Evolutionary conservation across 2,329 filamentous ascomycete genomes (phyloP).

Genomic region (Cladosporium colombiae): DNA sequence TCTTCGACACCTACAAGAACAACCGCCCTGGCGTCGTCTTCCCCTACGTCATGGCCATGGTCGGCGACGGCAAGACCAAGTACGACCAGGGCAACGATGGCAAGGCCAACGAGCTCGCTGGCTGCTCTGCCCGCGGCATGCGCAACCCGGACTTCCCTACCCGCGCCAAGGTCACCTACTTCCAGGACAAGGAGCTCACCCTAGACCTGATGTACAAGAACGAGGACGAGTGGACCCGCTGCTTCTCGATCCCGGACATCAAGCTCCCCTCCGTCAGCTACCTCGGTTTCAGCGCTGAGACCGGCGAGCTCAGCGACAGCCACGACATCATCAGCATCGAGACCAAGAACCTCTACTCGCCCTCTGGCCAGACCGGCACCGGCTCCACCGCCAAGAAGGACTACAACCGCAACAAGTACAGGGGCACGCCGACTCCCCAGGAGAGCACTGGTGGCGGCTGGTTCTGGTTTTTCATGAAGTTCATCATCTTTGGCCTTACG

Average conservation of each 20-base stretch:
- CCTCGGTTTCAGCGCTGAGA: conserved; percentile 75
- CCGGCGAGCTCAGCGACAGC: conserved; percentile 94
- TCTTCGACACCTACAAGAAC: conserved; percentile 99
- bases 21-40: conserved; percentile 94
- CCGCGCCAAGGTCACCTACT: conserved; percentile 88
- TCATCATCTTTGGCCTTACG: conserved; percentile 71
- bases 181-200: conserved; percentile 89
- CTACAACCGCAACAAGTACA: conserved; percentile 47
- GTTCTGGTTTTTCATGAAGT: conserved; percentile 78
- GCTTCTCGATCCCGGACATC: conserved; percentile 71
- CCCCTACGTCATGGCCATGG: conserved; percentile 98
- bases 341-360: conserved; percentile 85
- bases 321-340: conserved; percentile 90
- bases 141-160: conserved; percentile 76
- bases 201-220: conserved; percentile 93
- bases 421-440: conserved; percentile 42
- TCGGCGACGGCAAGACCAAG: conserved; percentile 81
- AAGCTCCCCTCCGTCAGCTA: conserved; percentile 75
- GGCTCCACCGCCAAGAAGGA: conserved; percentile 38
- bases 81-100: conserved; percentile 96
- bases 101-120: conserved; percentile 87
- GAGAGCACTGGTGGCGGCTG: conserved; percentile 59
- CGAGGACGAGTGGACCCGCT: conserved; percentile 83
- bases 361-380: conserved; percentile 42
- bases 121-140: conserved; percentile 90